Conservation (phyloP, 495 filamentous ascomycete species). For the Penicillium angulare region DNA sequence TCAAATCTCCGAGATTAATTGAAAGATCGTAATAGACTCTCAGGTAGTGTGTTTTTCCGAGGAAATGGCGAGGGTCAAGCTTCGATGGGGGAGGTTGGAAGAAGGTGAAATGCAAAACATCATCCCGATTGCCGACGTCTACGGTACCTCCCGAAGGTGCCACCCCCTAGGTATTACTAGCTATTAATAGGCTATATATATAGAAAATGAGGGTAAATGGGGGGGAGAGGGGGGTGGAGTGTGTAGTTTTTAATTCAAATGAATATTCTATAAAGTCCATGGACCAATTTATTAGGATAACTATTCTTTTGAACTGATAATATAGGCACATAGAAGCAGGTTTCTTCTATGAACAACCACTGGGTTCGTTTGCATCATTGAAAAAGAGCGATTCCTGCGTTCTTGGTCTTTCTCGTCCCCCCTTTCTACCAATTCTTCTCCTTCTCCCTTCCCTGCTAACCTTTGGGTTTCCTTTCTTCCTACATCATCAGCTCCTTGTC, state of each 20-base stretch:
- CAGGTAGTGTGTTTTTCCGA: too few species aligned
- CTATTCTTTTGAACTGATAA: too few species aligned
- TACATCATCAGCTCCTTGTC: not conserved
- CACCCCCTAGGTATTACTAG: not conserved
- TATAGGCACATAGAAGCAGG: too few species aligned
- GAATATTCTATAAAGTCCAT: too few species aligned
- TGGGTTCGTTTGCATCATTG: slow-evolving; percentile 9
- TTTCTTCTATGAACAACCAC: not conserved
- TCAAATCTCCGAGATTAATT: too few species aligned
- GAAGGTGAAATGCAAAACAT: slow-evolving; percentile 8
- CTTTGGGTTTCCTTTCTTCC: not conserved
- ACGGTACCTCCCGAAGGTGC: slow-evolving; percentile 29
- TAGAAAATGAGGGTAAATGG: too few species aligned
- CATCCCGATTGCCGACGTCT: slow-evolving; percentile 25
- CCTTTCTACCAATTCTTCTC: slow-evolving; percentile 11
- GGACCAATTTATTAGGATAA: too few species aligned
- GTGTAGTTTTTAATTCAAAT: too few species aligned
- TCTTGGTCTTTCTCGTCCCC: slow-evolving; percentile 6
- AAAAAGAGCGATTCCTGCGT: slow-evolving; percentile 9
- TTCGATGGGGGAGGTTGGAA: slow-evolving; percentile 2
- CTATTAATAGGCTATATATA: not conserved
- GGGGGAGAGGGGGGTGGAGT: too few species aligned
- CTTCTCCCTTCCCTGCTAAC: slow-evolving; percentile 3
- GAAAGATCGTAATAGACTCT: too few species aligned
- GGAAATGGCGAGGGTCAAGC: not conserved